Conservation (phyloP, 257 asterid genomes). For the Solanum pinnatisectum region DNA sequence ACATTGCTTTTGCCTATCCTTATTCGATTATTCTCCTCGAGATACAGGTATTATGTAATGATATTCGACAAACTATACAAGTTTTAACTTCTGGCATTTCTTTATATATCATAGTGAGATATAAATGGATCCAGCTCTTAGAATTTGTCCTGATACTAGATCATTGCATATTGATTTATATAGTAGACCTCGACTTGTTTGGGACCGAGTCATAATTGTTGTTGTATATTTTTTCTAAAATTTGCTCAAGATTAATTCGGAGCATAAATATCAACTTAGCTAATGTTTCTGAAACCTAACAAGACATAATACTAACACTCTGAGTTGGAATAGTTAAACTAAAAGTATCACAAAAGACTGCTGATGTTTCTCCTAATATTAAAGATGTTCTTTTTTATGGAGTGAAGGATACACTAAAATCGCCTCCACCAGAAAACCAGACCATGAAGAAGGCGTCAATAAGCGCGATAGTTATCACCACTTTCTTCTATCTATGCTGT, state of each 20-base stretch:
- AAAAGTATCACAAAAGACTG: not conserved
- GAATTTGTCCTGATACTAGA: not conserved
- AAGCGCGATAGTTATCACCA: conserved; percentile 25
- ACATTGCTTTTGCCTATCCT: conserved; percentile 75
- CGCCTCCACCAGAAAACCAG: conserved; percentile 53
- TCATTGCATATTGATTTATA: not conserved
- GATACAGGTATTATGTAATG: conserved; percentile 42
- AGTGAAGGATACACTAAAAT: conserved; percentile 50
- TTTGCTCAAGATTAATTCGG: not conserved
- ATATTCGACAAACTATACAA: not conserved
- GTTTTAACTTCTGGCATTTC: not conserved
- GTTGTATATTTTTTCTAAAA: not conserved
- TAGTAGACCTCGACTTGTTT: not conserved
- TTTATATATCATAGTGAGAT: not conserved
- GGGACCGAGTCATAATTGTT: not conserved
- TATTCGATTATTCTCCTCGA: conserved; percentile 51
- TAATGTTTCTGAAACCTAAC: not conserved
- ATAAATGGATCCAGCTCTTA: not conserved
- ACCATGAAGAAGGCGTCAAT: conserved; percentile 63
- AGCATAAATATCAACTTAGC: not conserved
- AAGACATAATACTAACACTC: not conserved
- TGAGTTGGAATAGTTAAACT: not conserved
- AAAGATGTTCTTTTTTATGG: not conserved
- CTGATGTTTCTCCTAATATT: not conserved
- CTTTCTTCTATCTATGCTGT: conserved; percentile 49